These are phyloP conservation scores for Boletellus ananiceps DNA, from an alignment of 768 basidiomycete genomes.

Conservation along the genomic window DNA sequence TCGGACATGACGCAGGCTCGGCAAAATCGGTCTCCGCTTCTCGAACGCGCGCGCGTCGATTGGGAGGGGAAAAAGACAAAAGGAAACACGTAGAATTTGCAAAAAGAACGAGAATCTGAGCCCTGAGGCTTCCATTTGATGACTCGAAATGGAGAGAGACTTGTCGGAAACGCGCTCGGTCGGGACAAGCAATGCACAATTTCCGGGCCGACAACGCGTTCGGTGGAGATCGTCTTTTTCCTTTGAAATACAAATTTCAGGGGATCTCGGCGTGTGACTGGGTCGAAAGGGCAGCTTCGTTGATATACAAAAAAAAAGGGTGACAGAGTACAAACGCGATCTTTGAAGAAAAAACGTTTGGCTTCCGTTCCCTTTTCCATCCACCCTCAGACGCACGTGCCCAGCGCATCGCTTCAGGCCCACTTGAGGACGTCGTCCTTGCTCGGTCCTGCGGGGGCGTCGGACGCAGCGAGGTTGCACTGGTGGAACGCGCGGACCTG, in stretches of 20 bases:
- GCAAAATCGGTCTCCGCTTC: background rate
- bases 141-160: background rate
- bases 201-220: no score
- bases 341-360: background rate
- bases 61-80: no score
- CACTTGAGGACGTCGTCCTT: constrained; percentile 41
- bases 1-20: background rate
- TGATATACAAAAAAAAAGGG: background rate
- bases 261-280: no score
- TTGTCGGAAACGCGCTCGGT: background rate
- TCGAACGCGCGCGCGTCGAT: no score
- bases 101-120: background rate
- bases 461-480: constrained; percentile 54
- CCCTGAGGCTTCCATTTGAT: constrained; percentile 17
- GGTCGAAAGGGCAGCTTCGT: constrained; percentile 3
- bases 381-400: no score
- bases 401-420: constrained; percentile 34
- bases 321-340: constrained; percentile 4
- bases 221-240: no score
- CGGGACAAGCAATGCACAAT: background rate
- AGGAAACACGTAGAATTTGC: background rate
- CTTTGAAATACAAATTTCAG: no score
- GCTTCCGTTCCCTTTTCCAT: no score
- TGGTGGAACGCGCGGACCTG: constrained; percentile 51
- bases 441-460: constrained; percentile 44